Percentiles rank a stretch among this genome's conserved stretches.
Conservation (phyloP, 768 basidiomycete species). For the Suillus clintonianus region DNA sequence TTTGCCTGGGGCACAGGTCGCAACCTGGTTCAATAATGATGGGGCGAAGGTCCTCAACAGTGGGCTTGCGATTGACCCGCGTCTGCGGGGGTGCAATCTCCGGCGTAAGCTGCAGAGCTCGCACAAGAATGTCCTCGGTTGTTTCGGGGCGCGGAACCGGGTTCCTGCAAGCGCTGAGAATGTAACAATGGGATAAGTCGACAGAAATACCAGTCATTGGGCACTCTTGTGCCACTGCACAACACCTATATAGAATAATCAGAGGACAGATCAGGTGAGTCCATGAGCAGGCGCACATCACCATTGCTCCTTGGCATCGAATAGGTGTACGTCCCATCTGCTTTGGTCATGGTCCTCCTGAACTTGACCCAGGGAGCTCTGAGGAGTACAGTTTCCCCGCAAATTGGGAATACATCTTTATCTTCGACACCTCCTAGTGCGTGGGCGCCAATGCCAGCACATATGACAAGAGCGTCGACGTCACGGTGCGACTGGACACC, state of each 20-base stretch:
- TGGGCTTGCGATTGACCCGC: conserved; percentile 45
- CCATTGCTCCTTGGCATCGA: conserved; percentile 38
- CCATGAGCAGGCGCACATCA: conserved; percentile 35
- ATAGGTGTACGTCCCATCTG: conserved; percentile 34
- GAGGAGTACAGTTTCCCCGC: conserved; percentile 47
- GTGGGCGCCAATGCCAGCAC: conserved; percentile 64
- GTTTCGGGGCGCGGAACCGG: conserved; percentile 64
- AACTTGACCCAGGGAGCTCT: conserved; percentile 49
- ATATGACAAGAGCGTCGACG: conserved; percentile 63
- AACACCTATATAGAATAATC: conserved; percentile 38
- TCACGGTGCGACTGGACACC: background rate
- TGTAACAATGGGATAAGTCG: background rate
- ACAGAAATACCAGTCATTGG: conserved; percentile 58
- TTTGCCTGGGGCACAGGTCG: conserved; percentile 67
- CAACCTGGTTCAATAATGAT: conserved; percentile 54
- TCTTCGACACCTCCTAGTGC: conserved; percentile 56
- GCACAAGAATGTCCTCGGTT: conserved; percentile 56
- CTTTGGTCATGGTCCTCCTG: conserved; percentile 30
- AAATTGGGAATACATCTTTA: conserved; percentile 44
- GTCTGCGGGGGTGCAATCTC: conserved; percentile 59
- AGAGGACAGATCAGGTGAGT: background rate
- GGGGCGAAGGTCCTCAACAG: conserved; percentile 48
- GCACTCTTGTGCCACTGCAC: conserved; percentile 58
- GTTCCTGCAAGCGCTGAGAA: conserved; percentile 43
- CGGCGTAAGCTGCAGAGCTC: conserved; percentile 52